Base-by-base conservation (phyloP, 805 yeast species). In the Zygosaccharomyces siamensis region DNA sequence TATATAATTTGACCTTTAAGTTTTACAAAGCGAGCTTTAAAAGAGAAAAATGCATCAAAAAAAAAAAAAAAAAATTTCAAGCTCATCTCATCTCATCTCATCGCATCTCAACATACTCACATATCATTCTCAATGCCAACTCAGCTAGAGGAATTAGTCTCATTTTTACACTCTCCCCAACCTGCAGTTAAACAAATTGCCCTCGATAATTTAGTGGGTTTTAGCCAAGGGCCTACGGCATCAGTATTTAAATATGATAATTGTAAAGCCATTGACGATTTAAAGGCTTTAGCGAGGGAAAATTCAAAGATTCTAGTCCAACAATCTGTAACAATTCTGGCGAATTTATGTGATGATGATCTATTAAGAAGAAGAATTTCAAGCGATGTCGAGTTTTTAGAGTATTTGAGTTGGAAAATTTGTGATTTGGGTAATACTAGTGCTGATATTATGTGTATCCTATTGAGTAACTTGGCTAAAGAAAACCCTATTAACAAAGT, bases 381-480 rank as follows among this genome's bases (percentile, higher is more conserved):
- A 5, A 74, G 78, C 24, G 96, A 92, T 63, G 72, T 69, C 12
- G 71, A 71, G 7, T 88, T 83, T 62, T 51, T 75, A 52, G 72
- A 69, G 54, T 78, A 60, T 59, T 60, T 86, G 45, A 66, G 77
- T 12, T 67, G 72, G 46, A 71, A 75, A 46, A 75, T 84, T 33
- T 67, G 80, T 53, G 79, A 77, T 49, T 66, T 80, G 32, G 72
- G 73, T 5, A 85, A 88, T 62, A 63, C 76, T 24, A 81, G 82
- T 64, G 86, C 95, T 4, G 97, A 89, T 58, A 75, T 89, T 53
- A 83, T 81, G 77, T 80, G 90, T 61, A 90, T 93, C 53, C 72
- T 93, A 50, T 75, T 93, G 56, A 81, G 96, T 24, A 93, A 93
- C 63, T 63, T 93, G 59, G 92, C 96, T 18, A 89, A 90, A 60